These are phyloP conservation scores for Gentiana dahurica DNA, from an alignment of 257 asterid genomes.

Conservation along the genomic window DNA sequence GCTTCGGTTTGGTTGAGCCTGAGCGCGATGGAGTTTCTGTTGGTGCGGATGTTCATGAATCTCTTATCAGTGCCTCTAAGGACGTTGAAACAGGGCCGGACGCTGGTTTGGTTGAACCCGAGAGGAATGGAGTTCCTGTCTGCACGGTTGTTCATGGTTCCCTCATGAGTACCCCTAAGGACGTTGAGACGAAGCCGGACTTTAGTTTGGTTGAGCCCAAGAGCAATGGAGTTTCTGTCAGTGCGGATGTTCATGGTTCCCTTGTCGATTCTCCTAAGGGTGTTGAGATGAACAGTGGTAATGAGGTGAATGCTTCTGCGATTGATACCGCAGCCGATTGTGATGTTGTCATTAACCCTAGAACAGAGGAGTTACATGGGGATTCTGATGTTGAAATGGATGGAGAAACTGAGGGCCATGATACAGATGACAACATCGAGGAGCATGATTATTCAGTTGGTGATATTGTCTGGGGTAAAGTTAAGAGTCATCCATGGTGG, in stretches of 20 bases:
- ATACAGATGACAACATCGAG: constrained; percentile 2
- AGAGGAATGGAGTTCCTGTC: background rate
- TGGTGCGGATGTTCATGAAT: too few species aligned
- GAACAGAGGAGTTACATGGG: background rate
- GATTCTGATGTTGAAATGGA: background rate
- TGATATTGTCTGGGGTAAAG: constrained; percentile 85
- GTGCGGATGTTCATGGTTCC: background rate
- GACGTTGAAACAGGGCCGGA: background rate
- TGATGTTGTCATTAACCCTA: background rate
- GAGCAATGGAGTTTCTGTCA: background rate
- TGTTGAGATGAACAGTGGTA: background rate
- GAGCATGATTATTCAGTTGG: constrained; percentile 43
- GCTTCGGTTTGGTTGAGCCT: background rate
- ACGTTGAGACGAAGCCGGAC: constrained; percentile 1
- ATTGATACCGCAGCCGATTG: background rate
- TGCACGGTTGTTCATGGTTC: too few species aligned
- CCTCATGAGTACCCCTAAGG: background rate
- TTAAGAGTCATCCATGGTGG: constrained; percentile 81
- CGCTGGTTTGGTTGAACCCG: background rate
- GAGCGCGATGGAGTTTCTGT: background rate
- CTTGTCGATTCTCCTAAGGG: background rate
- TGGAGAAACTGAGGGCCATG: background rate
- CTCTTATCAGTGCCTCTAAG: background rate
- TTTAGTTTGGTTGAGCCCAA: background rate
- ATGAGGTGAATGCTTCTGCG: background rate